Percentiles rank a stretch among this genome's conserved stretches.
These are phyloP conservation scores for Phytopythium helicoides DNA, from an alignment of 352 stramenopile species.

Conservation along the genomic window DNA sequence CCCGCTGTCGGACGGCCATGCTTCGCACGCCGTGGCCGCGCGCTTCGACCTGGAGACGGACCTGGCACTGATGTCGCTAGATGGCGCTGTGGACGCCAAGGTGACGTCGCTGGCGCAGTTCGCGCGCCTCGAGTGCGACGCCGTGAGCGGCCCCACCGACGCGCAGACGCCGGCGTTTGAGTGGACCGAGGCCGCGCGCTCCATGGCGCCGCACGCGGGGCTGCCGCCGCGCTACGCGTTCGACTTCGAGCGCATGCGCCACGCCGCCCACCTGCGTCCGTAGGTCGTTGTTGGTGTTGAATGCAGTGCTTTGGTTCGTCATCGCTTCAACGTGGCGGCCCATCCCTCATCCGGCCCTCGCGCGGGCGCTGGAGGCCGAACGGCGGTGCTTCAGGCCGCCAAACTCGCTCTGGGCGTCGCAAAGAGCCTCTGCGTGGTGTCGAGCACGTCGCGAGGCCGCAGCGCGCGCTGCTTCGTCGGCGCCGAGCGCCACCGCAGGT, in stretches of 20 bases:
- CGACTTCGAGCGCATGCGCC: conserved; percentile 35
- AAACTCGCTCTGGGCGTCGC: too few species aligned
- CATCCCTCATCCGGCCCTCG: too few species aligned
- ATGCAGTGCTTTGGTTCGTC: too few species aligned
- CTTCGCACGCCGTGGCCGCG: conserved; percentile 52
- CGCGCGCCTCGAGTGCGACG: conserved; percentile 41
- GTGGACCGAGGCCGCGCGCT: conserved; percentile 36
- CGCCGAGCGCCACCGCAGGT: too few species aligned
- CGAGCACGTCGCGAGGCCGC: too few species aligned
- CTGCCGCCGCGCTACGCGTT: conserved; percentile 45
- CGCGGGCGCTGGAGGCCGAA: too few species aligned
- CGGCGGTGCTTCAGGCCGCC: too few species aligned
- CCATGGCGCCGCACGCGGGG: conserved; percentile 18
- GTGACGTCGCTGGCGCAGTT: conserved; percentile 42
- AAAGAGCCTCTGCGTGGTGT: too few species aligned
- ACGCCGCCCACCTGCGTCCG: conserved; percentile 6
- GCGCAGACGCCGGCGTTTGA: conserved; percentile 55
- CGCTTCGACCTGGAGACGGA: conserved; percentile 63
- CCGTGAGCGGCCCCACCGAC: conserved; percentile 58
- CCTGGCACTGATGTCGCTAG: conserved; percentile 27
- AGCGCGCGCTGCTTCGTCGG: too few species aligned
- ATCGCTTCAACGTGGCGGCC: too few species aligned
- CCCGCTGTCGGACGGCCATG: conserved; percentile 39
- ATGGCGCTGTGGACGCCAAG: conserved; percentile 76
- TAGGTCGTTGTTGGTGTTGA: too few species aligned